Conservation (phyloP, 73 alveolate genomes). For the Tetrahymena malaccensis region DNA sequence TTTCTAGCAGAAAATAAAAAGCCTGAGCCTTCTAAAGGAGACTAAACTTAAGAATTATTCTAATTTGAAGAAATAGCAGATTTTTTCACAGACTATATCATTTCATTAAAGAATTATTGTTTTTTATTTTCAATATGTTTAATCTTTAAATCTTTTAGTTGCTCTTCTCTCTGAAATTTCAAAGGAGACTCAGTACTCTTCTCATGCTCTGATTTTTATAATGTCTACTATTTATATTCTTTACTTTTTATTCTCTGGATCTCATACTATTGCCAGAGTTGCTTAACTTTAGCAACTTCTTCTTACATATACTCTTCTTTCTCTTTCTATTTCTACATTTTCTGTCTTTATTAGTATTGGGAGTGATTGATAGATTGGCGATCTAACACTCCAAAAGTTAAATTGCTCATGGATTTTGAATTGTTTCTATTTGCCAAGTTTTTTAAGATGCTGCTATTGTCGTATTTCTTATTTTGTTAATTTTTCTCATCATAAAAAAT, state of each 20-base stretch:
- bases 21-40: neutral
- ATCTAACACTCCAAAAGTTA: neutral
- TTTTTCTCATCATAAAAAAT: neutral
- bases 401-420: neutral
- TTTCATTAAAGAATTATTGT: neutral
- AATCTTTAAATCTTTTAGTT: neutral
- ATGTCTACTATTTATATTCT: neutral
- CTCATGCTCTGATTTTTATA: neutral
- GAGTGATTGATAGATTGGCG: neutral
- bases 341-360: neutral
- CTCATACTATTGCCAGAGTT: neutral
- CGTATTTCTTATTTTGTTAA: neutral
- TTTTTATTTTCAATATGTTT: neutral
- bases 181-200: neutral
- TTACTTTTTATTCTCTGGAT: neutral
- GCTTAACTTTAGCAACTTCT: neutral
- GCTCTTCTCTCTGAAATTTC: neutral
- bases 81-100: neutral
- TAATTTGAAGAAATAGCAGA: neutral
- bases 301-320: neutral
- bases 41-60: neutral
- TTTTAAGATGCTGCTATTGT: neutral
- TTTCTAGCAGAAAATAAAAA: neutral
- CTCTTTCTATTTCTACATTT: neutral
- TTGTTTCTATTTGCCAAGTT: neutral